Percentiles rank a stretch among this genome's conserved stretches.
phyloP scores from a whole-genome alignment of 2,329 filamentous ascomycete species.

The Ophiostoma novo-ulmi region DNA sequence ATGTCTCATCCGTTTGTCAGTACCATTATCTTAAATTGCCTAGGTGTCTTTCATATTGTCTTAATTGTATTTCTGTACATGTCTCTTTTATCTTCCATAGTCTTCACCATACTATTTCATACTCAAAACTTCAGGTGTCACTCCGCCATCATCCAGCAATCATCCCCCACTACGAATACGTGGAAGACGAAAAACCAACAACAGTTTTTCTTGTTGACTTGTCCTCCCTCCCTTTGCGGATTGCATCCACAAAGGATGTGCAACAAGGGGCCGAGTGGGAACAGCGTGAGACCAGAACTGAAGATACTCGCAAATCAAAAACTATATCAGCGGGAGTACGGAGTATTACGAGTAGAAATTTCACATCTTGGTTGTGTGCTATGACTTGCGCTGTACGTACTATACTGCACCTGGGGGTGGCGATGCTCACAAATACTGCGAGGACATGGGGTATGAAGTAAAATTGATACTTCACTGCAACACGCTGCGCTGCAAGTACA shows the following conservation, averaged over 20 bases:
- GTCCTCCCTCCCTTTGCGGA: not conserved
- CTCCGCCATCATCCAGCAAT: constrained; percentile 4
- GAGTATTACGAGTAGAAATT: not conserved
- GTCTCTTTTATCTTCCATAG: not conserved
- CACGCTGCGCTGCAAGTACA: not conserved
- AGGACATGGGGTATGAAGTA: not conserved
- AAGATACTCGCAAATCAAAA: not conserved
- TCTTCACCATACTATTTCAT: not conserved
- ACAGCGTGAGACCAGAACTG: not conserved
- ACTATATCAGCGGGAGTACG: not conserved
- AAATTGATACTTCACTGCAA: not conserved
- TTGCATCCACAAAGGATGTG: constrained; percentile 11
- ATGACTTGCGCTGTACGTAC: constrained; percentile 5
- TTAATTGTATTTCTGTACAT: not conserved
- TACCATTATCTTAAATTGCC: not conserved
- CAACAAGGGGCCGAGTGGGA: not conserved
- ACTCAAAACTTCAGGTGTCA: not conserved
- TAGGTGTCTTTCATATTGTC: not conserved
- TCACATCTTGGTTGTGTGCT: not conserved
- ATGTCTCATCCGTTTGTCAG: not conserved
- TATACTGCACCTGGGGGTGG: constrained; percentile 7
- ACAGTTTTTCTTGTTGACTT: not conserved
- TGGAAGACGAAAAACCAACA: constrained; percentile 12
- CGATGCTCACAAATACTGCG: constrained; percentile 12
- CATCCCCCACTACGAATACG: constrained; percentile 8